Conservation (phyloP, 2,329 filamentous ascomycete species). For the Mycosphaerella arachidis region DNA sequence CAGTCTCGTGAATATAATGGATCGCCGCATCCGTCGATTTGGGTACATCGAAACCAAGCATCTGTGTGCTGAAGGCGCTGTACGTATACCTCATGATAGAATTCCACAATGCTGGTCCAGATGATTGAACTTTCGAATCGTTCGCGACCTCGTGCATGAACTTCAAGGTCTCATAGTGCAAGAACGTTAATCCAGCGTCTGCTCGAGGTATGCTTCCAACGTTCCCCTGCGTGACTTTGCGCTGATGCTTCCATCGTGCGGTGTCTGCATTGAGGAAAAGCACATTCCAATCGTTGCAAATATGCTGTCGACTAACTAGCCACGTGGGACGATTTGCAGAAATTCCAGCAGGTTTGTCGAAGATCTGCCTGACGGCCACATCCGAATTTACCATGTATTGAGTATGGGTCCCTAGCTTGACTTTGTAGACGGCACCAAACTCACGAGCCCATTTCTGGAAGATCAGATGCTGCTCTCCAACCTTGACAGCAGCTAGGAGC, state of each 20-base stretch:
- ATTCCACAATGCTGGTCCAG: background rate
- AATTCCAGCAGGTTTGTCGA: conserved; percentile 5
- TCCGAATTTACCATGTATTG: conserved; percentile 9
- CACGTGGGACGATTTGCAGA: conserved; percentile 8
- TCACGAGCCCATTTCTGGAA: conserved; percentile 4
- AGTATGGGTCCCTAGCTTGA: conserved; percentile 6
- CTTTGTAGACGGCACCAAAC: conserved; percentile 7
- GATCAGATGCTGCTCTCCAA: conserved; percentile 8
- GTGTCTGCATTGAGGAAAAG: conserved; percentile 7
- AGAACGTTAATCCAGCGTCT: background rate
- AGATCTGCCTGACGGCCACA: conserved; percentile 7
- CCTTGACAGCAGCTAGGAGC: background rate
- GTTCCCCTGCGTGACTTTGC: conserved; percentile 5
- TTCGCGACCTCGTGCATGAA: conserved; percentile 4
- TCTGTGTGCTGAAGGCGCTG: conserved; percentile 8
- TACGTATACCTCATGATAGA: conserved; percentile 3
- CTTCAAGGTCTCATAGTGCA: conserved; percentile 9
- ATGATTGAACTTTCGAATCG: background rate
- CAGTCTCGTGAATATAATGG: conserved; percentile 9
- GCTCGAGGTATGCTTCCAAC: conserved; percentile 7
- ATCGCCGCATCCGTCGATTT: conserved; percentile 6
- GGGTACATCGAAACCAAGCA: conserved; percentile 8
- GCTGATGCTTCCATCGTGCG: conserved; percentile 9
- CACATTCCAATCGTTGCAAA: conserved; percentile 7
- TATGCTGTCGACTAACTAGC: conserved; percentile 9